Evolutionary conservation across 306 rosid species (phyloP).

Genomic region (Trifolium dubium): DNA sequence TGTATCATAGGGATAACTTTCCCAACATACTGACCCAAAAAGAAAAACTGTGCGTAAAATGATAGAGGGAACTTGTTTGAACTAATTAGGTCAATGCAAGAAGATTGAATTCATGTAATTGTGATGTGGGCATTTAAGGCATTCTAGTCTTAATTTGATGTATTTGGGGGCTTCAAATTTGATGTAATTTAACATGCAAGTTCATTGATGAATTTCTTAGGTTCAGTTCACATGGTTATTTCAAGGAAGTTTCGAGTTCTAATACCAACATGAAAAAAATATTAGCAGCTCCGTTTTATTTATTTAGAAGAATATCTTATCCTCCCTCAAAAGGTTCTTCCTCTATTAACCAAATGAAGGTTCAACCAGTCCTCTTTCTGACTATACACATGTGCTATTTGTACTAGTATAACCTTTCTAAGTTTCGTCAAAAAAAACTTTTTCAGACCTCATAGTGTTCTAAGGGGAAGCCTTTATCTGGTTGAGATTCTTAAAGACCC

Average conservation of each 20-base stretch:
- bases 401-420: slow-evolving; percentile 7
- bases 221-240: slow-evolving; percentile 14
- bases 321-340: neutral
- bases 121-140: neutral
- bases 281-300: neutral
- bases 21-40: neutral
- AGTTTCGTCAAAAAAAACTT: no score
- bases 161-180: slow-evolving; percentile 10
- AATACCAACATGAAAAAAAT: slow-evolving; percentile 23
- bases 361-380: slow-evolving; percentile 9
- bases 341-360: neutral
- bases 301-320: neutral
- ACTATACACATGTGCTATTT: neutral
- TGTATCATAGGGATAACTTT: slow-evolving; percentile 5
- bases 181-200: slow-evolving; percentile 17
- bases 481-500: slow-evolving; percentile 25
- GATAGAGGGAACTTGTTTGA: neutral
- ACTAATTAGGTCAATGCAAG: slow-evolving; percentile 2
- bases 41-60: neutral
- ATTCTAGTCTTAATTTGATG: neutral
- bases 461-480: slow-evolving; percentile 9
- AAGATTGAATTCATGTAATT: slow-evolving; percentile 13
- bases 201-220: neutral
- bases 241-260: slow-evolving; percentile 14
- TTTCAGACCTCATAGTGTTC: slow-evolving; percentile 13